phyloP scores from a whole-genome alignment of 805 yeast species.

The Teunomyces aglyptinius region DNA sequence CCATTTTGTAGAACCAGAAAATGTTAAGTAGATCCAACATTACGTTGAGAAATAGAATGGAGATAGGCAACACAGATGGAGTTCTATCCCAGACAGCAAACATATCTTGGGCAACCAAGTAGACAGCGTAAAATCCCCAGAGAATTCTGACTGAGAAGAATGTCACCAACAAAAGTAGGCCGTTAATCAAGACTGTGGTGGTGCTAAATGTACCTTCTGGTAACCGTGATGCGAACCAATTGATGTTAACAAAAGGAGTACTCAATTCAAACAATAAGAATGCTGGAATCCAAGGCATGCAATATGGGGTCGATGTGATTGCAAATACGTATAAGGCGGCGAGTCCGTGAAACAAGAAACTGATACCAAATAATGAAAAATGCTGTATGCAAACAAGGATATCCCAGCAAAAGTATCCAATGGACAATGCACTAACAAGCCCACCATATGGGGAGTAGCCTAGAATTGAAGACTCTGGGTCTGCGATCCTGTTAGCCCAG shows the following conservation, averaged over 20 bases:
- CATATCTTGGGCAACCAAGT: conserved; percentile 47
- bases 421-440: conserved; percentile 65
- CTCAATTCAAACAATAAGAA: conserved; percentile 85
- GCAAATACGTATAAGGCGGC: conserved; percentile 77
- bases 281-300: conserved; percentile 77
- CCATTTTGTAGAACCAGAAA: conserved; percentile 88
- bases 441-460: conserved; percentile 77
- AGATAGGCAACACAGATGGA: conserved; percentile 46
- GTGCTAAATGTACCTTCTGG: conserved; percentile 66
- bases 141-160: conserved; percentile 78
- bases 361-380: conserved; percentile 70
- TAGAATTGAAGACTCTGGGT: conserved; percentile 46
- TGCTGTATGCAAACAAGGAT: conserved; percentile 62
- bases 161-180: conserved; percentile 60
- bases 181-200: conserved; percentile 60
- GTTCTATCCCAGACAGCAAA: conserved; percentile 41
- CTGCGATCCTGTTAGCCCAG: conserved; percentile 34
- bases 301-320: conserved; percentile 65
- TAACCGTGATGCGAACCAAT: conserved; percentile 84
- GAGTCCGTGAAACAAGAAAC: conserved; percentile 79
- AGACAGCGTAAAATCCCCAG: conserved; percentile 84
- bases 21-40: conserved; percentile 68
- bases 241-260: conserved; percentile 91
- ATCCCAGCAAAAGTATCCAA: conserved; percentile 95
- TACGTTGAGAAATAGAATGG: conserved; percentile 57